Base-by-base conservation (phyloP, 768 basidiomycete genomes). In the Tricholoma furcatifolium region DNA sequence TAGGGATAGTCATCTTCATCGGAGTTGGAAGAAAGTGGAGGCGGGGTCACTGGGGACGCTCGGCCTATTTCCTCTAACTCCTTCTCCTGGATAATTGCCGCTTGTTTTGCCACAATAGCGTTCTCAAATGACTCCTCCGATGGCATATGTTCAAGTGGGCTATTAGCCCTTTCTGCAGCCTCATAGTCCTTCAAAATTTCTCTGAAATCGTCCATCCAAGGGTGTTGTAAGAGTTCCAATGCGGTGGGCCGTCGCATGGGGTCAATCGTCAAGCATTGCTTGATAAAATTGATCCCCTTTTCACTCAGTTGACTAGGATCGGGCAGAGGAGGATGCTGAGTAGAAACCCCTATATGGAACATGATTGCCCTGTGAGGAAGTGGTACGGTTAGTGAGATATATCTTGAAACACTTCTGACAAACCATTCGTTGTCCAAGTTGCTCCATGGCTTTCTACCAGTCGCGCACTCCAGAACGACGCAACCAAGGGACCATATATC, bases 351-450 rank as follows among this genome's bases (percentile, higher is more conserved):
- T 51, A 98, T 97, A 65, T 96, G 94, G 77, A 96, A 98, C 96
- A 98, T 98, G 72, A 98, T 96, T n/a, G 96, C 95, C 95, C 95
- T 96, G 61, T 2, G n/a, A 14, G 6, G 21, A 41, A 12, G 14
- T 36, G 31, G 14, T 6, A n/a, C 4, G 42, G 18, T 44, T 50
- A 10, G 27, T 39, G 7, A 38, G 17, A 23, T 35, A 24, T 17
- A 4, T 2, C 20, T 1, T 38, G 41, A 3, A n/a, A 47, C 27
- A 2, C 5, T 42, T 7, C 35, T 17, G 24, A 54, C 82, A 56
- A 57, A 94, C 97, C 97, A 99, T 81, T 99, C 97, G 61, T 99
- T 99, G 67, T 99, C 97, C 38, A 96, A 85, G 65, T 96, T 95
- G 62, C 91, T 95, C 97, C 97, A 99, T 1, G 97, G 97, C 64